Evolutionary conservation across 352 stramenopile genomes (phyloP).

Genomic region (Phytopythium kandeliae): DNA sequence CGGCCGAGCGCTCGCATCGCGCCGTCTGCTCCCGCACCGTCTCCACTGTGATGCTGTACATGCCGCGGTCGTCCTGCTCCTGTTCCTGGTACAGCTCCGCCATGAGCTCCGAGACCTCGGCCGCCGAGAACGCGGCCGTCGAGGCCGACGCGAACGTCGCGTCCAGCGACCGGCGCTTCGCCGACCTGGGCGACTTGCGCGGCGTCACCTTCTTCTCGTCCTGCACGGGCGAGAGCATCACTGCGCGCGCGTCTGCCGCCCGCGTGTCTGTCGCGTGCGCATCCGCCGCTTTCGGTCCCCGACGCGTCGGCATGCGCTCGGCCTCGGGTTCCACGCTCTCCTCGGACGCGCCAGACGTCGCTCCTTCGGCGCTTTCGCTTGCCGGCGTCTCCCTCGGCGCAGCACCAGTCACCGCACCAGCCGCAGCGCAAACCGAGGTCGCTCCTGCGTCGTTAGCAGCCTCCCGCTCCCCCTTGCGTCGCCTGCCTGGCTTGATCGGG

Average conservation of each 20-base stretch:
- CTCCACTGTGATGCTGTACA: conserved; percentile 66
- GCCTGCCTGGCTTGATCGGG: too few species aligned
- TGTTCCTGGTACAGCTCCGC: conserved; percentile 60
- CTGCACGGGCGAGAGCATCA: conserved; percentile 44
- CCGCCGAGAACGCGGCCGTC: conserved; percentile 18
- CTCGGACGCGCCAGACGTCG: too few species aligned
- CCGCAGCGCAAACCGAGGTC: too few species aligned
- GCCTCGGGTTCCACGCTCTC: too few species aligned
- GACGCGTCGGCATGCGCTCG: too few species aligned
- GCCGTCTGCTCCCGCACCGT: conserved; percentile 58
- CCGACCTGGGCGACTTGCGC: conserved; percentile 23
- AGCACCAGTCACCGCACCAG: too few species aligned
- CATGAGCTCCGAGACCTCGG: conserved; percentile 42
- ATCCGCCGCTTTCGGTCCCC: too few species aligned
- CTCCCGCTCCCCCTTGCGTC: too few species aligned
- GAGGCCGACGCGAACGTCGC: conserved; percentile 22
- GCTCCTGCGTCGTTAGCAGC: too few species aligned
- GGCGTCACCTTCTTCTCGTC: conserved; percentile 47
- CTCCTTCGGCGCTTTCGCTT: too few species aligned
- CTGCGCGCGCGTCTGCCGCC: neutral
- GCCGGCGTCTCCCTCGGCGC: too few species aligned
- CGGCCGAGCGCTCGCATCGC: conserved; percentile 48
- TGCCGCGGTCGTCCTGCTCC: conserved; percentile 69
- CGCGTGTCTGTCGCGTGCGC: neutral
- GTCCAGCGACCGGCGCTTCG: conserved; percentile 41